Base-by-base conservation (phyloP, 371 early-diverging fungal genomes). In the Mortierella sp. region DNA sequence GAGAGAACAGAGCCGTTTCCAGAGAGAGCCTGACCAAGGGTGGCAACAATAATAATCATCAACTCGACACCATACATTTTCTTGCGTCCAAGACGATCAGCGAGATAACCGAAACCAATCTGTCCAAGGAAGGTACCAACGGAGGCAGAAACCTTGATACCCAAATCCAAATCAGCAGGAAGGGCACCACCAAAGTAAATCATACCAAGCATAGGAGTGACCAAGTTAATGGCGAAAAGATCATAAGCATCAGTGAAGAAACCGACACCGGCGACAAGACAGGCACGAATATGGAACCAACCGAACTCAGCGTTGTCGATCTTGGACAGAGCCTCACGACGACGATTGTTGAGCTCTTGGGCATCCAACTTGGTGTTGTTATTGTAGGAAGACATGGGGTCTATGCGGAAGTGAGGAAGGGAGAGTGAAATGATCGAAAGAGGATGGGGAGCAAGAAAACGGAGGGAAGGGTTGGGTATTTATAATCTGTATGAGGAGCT, bases 171-270 rank as follows among this genome's bases (percentile, higher is more conserved):
- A 50, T 86, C 76, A 57, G 89, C 74, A 10, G 93, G 93, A 38
- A 92, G 86, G 41, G 66, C 64, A 5, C 87, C 77, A 40, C 84
- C 69, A 60, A 86, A 94, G 83, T 93, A 95, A 45, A 93, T 89
- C 73, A 88, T 91, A 62, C 92, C 93, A 74, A 97, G 85, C 93
- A 95, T 95, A 22, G 93, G 88, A 4, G 94, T 87, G 63, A 92
- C 92, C 76, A 95, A 83, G 77, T 92, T 92, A 83, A 96, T 95
- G 65, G 93, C 92, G 71, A 96, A 97, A 47, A 95, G 88, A 88
- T 97, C 95, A 84, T 96, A 95, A 19, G 95, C 92, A 83, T 96
- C 96, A 24, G 96, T 95, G 77, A 94, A 94, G 87, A 95, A 96
- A 70, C 97, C 96, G 61, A 92, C 88, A 57, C 97, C 97, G 2